Conservation (phyloP, 306 rosid species). For the Datisca glomerata region DNA sequence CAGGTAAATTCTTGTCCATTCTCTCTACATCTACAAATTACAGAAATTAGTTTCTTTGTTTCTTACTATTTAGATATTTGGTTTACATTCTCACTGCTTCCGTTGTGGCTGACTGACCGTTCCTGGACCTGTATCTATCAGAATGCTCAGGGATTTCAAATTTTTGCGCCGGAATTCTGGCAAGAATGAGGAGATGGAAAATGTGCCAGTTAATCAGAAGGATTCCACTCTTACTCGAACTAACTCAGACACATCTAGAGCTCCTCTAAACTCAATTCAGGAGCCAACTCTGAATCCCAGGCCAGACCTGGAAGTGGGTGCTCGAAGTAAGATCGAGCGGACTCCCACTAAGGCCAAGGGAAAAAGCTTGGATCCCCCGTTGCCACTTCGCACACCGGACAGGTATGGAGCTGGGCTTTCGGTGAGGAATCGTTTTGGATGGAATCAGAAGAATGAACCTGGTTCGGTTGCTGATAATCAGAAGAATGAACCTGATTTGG, state of each 20-base stretch:
- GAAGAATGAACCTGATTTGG: constrained; percentile 34
- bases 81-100: background rate
- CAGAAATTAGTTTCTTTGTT: background rate
- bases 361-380: constrained; percentile 33
- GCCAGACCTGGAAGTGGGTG: constrained; percentile 26
- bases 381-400: constrained; percentile 77
- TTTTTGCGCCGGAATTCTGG: constrained; percentile 43
- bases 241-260: constrained; percentile 33
- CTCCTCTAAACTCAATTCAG: constrained; percentile 70
- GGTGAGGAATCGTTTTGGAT: constrained; percentile 41
- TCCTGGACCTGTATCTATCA: constrained; percentile 5
- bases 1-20: constrained; percentile 32
- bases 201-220: constrained; percentile 34
- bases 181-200: constrained; percentile 65
- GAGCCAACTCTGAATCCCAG: constrained; percentile 29
- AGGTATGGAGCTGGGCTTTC: constrained; percentile 34
- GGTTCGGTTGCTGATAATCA: constrained; percentile 18
- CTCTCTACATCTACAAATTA: background rate
- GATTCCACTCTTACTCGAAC: constrained; percentile 26
- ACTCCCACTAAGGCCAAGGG: constrained; percentile 62
- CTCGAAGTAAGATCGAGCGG: constrained; percentile 32
- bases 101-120: no score
- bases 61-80: background rate
- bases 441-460: constrained; percentile 58
- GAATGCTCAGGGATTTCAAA: constrained; percentile 81